These are phyloP conservation scores for Cordyceps javanica DNA, from an alignment of 2,329 filamentous ascomycete species.

Conservation along the genomic window DNA sequence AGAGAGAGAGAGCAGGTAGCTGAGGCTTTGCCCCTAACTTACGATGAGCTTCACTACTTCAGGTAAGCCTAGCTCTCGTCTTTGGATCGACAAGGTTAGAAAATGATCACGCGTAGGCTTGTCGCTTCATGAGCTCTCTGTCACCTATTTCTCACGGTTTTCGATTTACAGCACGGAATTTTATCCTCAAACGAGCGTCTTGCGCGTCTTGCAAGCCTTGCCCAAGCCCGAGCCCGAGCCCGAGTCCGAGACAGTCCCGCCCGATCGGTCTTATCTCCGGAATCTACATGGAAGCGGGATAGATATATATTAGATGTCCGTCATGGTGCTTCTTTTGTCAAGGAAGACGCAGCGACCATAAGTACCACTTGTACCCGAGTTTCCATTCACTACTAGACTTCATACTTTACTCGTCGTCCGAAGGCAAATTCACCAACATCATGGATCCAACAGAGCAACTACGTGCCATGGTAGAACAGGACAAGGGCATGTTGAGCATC, in stretches of 20 bases:
- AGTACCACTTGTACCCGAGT: too few species aligned
- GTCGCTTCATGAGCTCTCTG: neutral
- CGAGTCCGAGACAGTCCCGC: neutral
- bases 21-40: too few species aligned
- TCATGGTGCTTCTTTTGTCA: neutral
- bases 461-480: neutral
- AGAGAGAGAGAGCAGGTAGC: too few species aligned
- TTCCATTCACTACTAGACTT: neutral
- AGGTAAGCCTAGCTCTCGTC: too few species aligned
- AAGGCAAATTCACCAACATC: neutral
- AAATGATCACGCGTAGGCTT: too few species aligned
- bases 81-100: too few species aligned
- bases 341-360: too few species aligned
- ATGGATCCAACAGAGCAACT: neutral
- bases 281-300: neutral
- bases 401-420: neutral
- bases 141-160: too few species aligned
- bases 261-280: neutral
- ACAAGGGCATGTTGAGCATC: neutral
- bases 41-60: too few species aligned
- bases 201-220: too few species aligned
- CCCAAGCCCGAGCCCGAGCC: neutral
- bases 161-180: neutral
- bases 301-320: neutral
- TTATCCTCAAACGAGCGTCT: neutral